Evolutionary conservation across 2,329 filamentous ascomycete species (phyloP).

Genomic region (Ophiosphaerella herpotricha): DNA sequence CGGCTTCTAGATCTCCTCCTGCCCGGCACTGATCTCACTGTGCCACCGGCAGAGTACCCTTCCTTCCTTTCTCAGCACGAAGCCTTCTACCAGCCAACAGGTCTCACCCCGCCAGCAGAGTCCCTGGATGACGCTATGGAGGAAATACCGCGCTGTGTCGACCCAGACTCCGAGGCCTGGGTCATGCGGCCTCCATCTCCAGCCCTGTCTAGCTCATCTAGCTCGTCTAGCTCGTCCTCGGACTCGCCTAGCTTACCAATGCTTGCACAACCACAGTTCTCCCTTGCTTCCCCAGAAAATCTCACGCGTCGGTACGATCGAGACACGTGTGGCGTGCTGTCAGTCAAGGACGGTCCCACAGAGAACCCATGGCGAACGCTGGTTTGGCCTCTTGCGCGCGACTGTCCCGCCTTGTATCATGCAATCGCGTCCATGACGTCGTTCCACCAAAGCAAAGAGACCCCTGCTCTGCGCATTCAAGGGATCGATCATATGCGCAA

Average conservation of each 20-base stretch:
- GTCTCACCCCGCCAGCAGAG: conserved; percentile 35
- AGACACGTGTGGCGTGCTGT: conserved; percentile 71
- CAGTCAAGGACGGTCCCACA: conserved; percentile 69
- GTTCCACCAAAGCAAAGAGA: conserved; percentile 67
- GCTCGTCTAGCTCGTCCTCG: conserved; percentile 40
- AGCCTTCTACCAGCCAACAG: conserved; percentile 38
- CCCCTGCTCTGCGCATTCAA: conserved; percentile 61
- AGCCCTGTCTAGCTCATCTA: conserved; percentile 41
- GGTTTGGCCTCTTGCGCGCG: conserved; percentile 69
- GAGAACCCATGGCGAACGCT: conserved; percentile 75
- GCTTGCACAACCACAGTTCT: conserved; percentile 55
- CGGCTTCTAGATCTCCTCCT: conserved; percentile 54
- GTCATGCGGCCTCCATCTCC: conserved; percentile 46
- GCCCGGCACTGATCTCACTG: conserved; percentile 55
- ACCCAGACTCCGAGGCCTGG: conserved; percentile 41
- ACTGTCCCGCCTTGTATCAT: conserved; percentile 69
- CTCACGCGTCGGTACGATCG: conserved; percentile 66
- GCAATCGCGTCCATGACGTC: conserved; percentile 71
- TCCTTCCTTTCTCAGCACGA: conserved; percentile 42
- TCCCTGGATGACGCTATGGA: conserved; percentile 57
- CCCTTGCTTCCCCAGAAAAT: conserved; percentile 62
- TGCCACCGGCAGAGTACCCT: conserved; percentile 45
- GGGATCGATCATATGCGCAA: conserved; percentile 72
- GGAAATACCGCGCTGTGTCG: conserved; percentile 55
- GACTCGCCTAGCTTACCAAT: conserved; percentile 27